phyloP scores from a whole-genome alignment of 495 filamentous ascomycete species.

The Talaromyces borbonicus region DNA sequence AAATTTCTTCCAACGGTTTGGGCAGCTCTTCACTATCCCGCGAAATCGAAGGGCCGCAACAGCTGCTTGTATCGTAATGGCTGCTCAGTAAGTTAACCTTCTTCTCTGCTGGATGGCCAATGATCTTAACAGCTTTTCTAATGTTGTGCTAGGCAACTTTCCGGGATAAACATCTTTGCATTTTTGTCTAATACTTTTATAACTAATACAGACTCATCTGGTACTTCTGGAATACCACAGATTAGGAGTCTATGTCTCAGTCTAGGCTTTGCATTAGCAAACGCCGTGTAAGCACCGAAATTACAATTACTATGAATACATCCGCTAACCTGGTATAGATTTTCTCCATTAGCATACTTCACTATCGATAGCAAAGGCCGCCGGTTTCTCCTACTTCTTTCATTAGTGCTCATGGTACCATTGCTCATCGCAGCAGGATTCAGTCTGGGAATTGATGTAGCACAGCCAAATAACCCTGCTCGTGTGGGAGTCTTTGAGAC shows the following conservation, averaged over 20 bases:
- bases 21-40: conserved; percentile 9
- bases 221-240: not conserved
- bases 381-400: conserved; percentile 12
- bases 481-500: conserved; percentile 6
- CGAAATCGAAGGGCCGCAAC: conserved; percentile 8
- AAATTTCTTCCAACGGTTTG: conserved; percentile 8
- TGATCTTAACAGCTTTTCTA: not conserved
- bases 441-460: conserved; percentile 5
- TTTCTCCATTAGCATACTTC: conserved; percentile 14
- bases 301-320: conserved; percentile 14
- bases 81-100: conserved; percentile 8
- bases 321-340: conserved; percentile 8
- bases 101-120: not conserved
- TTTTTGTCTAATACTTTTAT: conserved; percentile 10
- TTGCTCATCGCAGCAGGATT: conserved; percentile 12
- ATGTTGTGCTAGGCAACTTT: conserved; percentile 6
- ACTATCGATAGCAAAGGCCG: conserved; percentile 15
- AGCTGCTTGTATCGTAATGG: conserved; percentile 10
- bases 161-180: conserved; percentile 12
- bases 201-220: not conserved
- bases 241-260: conserved; percentile 8
- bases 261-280: conserved; percentile 12
- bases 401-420: conserved; percentile 12
- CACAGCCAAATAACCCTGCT: conserved; percentile 2
- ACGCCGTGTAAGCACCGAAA: conserved; percentile 12